Evolutionary conservation across 1,139 yeast genomes (phyloP).

Genomic region (Sugiyamaella grinbergsii): DNA sequence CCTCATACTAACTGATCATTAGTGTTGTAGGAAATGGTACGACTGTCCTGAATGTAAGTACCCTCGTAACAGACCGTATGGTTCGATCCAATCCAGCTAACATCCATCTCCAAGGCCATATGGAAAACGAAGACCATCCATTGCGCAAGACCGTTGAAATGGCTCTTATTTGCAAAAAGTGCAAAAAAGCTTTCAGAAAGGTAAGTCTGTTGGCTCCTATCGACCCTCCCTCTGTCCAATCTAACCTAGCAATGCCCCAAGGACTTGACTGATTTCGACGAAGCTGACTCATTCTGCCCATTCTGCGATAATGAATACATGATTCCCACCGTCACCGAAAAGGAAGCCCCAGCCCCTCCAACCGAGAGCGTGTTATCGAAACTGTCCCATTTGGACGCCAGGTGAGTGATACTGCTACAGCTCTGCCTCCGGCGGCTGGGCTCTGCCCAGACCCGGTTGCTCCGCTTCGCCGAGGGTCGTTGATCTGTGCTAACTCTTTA

Average conservation of each 20-base stretch:
- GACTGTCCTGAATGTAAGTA: slow-evolving; percentile 44
- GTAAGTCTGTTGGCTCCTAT: no score
- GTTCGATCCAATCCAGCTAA: neutral
- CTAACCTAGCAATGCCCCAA: no score
- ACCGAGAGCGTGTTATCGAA: slow-evolving; percentile 27
- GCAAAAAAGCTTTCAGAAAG: slow-evolving; percentile 45
- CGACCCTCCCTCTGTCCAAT: no score
- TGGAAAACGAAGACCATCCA: slow-evolving; percentile 40
- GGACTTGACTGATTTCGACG: slow-evolving; percentile 44
- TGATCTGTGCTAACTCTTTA: slow-evolving; percentile 16
- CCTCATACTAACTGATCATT: slow-evolving; percentile 2
- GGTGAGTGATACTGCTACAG: slow-evolving; percentile 33
- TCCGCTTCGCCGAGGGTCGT: neutral
- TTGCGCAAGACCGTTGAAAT: slow-evolving; percentile 42
- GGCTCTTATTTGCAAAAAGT: slow-evolving; percentile 44
- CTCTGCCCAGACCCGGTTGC: neutral
- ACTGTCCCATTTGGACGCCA: slow-evolving; percentile 34
- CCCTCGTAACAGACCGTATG: neutral
- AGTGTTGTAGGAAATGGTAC: slow-evolving; percentile 44
- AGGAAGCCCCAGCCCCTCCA: slow-evolving; percentile 25
- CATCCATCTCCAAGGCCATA: slow-evolving; percentile 36
- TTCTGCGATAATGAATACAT: slow-evolving; percentile 45
- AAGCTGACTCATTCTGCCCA: slow-evolving; percentile 45
- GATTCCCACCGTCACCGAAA: slow-evolving; percentile 37
- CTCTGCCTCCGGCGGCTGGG: no score